Base-by-base conservation (phyloP, 768 basidiomycete species). In the Calocybe cyanea region DNA sequence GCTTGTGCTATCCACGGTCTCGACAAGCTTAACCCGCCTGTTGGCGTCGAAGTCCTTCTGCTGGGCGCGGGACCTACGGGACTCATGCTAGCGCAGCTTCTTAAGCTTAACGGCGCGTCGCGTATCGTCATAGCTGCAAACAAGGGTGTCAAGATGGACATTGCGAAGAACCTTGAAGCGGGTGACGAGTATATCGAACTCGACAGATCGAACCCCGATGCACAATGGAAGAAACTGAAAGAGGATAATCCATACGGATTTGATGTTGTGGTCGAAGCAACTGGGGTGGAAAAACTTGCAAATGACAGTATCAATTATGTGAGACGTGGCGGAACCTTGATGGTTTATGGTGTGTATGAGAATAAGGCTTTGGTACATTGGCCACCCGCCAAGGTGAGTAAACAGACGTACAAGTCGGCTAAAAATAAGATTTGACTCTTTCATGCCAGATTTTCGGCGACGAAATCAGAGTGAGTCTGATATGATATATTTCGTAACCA, bases 1-100 rank as follows among this genome's bases (percentile, higher is more conserved):
- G 85, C 92, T 4, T 95, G 92, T 54, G 92, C 92, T 24, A 80
- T 95, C 41, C 92, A 95, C 62, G 92, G 92, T 5, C 81, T 93
- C 50, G 92, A 95, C 67, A 90, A 91, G 63, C 78, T 95, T 46
- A 78, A 72, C 46, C 83, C 88, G 1, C 80, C 84, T 3, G 87
- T 92, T 48, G 92, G 92, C 20, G 71, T 87, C 32, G 89, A 92
- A 40, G 90, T 87, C 15, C 78, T 95, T 42, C 70, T 94, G 28
- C 74, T 93, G 37, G 92, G 92, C 41, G 87, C 92, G n/a, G 92
- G 92, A 10, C 91, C 92, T 0, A 94, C 92, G 0, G 75, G 92
- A n/a, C 76, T 94, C 28, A 89, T 93, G 51, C 78, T 95, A 36
- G 83, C 91, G 0, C 92, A 94, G 62, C 73, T 95, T 18, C 71